A percentile compares a stretch with the other conserved stretches of the same genome.
Evolutionary conservation across 129 eudicot species (phyloP).

Genomic region (Smallanthus sonchifolius): DNA sequence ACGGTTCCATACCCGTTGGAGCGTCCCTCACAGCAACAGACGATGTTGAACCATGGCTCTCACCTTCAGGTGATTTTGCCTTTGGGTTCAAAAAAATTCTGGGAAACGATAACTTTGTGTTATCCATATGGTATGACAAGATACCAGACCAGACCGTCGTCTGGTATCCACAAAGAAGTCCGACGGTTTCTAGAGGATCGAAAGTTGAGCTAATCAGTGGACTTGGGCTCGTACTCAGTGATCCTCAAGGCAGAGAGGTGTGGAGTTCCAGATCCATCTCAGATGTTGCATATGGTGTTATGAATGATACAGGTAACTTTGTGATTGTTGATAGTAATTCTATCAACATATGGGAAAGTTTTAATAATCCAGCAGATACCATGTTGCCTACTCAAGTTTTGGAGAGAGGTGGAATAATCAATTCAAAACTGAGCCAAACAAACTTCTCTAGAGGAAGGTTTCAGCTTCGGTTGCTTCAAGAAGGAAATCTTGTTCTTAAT

Average conservation of each 20-base stretch:
- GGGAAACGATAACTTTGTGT: conserved; percentile 6
- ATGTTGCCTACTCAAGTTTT: conserved; percentile 57
- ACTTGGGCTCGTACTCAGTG: conserved; percentile 48
- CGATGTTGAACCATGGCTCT: conserved; percentile 33
- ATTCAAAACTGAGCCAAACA: conserved; percentile 29
- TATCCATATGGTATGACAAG: conserved; percentile 42
- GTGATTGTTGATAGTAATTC: conserved; percentile 27
- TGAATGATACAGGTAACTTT: conserved; percentile 64
- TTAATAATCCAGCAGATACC: conserved; percentile 48
- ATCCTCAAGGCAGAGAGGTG: conserved; percentile 37
- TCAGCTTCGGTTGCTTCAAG: conserved; percentile 23
- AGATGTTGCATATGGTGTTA: conserved; percentile 25
- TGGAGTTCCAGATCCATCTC: conserved; percentile 20
- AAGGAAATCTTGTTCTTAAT: conserved; percentile 53
- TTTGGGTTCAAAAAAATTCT: conserved; percentile 35
- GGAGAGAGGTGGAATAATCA: conserved; percentile 21
- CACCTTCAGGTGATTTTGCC: conserved; percentile 40
- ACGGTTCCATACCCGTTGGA: conserved; percentile 21
- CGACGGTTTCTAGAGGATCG: conserved; percentile 36
- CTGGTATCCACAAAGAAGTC: conserved; percentile 31
- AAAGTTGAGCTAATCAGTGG: conserved; percentile 22
- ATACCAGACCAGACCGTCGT: conserved; percentile 43
- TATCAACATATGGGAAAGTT: conserved; percentile 47
- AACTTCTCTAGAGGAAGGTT: conserved; percentile 57
- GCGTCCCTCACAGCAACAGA: conserved; percentile 29